Evolutionary conservation across 169 alveolate genomes (phyloP).

Genomic region (Plasmodium cynomolgi): DNA sequence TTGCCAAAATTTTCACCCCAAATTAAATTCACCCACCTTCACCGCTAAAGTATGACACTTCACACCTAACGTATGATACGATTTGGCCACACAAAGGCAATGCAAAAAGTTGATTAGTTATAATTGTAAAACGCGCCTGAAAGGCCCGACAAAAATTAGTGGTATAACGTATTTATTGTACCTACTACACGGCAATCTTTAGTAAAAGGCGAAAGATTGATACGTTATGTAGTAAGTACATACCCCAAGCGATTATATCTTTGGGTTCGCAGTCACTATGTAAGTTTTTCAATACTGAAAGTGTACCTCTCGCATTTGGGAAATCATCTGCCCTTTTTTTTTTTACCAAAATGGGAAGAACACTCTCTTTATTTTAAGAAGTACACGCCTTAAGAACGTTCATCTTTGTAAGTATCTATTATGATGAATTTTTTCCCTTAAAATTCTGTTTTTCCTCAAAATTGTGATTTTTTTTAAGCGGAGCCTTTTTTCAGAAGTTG

Average conservation of each 20-base stretch:
- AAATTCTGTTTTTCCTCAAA: neutral
- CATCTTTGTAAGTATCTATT: neutral
- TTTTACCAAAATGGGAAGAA: neutral
- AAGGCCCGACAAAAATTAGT: slow-evolving; percentile 83
- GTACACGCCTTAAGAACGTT: neutral
- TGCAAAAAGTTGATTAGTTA: slow-evolving; percentile 64
- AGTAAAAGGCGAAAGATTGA: slow-evolving; percentile 99
- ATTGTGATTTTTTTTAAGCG: neutral
- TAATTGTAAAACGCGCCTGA: slow-evolving; percentile 52
- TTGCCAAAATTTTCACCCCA: too few species aligned
- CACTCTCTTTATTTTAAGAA: neutral
- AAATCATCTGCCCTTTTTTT: neutral
- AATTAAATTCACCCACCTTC: too few species aligned
- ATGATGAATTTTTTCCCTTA: neutral
- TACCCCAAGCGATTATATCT: neutral
- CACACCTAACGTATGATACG: too few species aligned
- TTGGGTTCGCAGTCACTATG: neutral
- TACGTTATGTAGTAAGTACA: slow-evolving; percentile 83
- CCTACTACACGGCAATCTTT: slow-evolving; percentile 97
- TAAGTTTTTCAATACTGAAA: slow-evolving; percentile 40
- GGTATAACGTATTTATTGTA: slow-evolving; percentile 81
- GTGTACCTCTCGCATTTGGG: slow-evolving; percentile 36
- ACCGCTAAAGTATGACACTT: too few species aligned
- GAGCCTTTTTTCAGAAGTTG: neutral
- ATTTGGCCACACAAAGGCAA: too few species aligned